Conservation (phyloP, 164 flowering plant species). For the Pachysandra terminalis region DNA sequence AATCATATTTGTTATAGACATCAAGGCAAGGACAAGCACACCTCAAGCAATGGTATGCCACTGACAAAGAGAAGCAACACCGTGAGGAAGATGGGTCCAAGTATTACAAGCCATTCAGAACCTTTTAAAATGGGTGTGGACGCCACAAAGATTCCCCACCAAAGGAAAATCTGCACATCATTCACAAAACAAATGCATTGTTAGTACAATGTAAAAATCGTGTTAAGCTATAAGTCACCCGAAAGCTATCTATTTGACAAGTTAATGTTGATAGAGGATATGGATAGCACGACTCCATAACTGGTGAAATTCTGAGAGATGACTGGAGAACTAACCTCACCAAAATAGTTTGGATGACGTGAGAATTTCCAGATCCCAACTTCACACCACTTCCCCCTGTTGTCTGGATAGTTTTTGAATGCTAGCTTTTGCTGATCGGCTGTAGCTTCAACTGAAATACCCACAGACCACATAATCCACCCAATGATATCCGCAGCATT, state of each 20-base stretch:
- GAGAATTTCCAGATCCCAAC: constrained; percentile 76
- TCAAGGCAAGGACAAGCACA: constrained; percentile 22
- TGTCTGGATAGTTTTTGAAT: constrained; percentile 78
- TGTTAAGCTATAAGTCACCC: neutral
- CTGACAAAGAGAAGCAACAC: constrained; percentile 89
- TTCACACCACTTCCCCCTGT: constrained; percentile 89
- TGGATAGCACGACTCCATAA: neutral
- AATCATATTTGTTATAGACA: neutral
- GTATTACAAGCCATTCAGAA: constrained; percentile 82
- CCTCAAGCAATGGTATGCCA: constrained; percentile 97
- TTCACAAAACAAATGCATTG: neutral
- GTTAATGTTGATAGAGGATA: constrained; percentile 1
- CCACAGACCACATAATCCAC: constrained; percentile 86
- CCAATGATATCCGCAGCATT: constrained; percentile 68
- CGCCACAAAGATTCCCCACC: constrained; percentile 97
- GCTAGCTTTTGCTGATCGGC: constrained; percentile 87
- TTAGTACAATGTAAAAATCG: neutral
- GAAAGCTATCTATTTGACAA: neutral
- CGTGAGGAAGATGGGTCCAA: constrained; percentile 83
- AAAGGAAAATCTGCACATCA: constrained; percentile 69
- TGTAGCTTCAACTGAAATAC: constrained; percentile 61
- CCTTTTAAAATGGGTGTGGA: constrained; percentile 73
- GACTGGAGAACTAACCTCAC: constrained; percentile 58
- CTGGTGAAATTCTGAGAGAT: neutral
- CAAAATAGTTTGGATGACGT: constrained; percentile 95